Evolutionary conservation across 371 early-diverging fungal genomes (phyloP), one percentile per base, ranked within the genome.

Genomic region (Mucor velutinosus): DNA sequence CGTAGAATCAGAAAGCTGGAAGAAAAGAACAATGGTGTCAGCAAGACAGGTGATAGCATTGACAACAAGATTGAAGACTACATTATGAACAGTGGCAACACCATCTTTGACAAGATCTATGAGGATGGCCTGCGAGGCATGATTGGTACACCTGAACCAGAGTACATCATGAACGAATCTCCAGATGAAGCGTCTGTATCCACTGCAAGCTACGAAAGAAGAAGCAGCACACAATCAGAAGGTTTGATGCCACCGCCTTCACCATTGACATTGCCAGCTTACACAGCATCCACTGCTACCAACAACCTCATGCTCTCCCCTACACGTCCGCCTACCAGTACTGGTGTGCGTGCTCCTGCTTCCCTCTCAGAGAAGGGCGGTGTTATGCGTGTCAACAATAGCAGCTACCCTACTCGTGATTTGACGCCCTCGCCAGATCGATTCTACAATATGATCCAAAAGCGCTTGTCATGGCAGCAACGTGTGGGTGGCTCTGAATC

Each of bases 1-100:
- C 92, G 90, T 37, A 89, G 90, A 49, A 84, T 93, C 17, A 87
- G 90, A 58, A 84, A 86, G 17, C 70, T 90, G 8, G 91, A 91
- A 70, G 83, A 80, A 33, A 72, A 37, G 1, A 70, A 58, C 17
- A 57, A 65, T 3, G 74, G 69, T 3, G 23, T 19, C 7, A 60
- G 32, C 21, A 66, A 51, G 17, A 35, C 43, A 14, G 68, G 21
- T n/a, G 64, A 69, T 8, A 56, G 51, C 12, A 66, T 77, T 12
- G 81, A 77, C 64, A 69, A 49, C 41, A 77, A 76, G 53, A 79
- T 79, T 71, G 70, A 86, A 76, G 87, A 85, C 66, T 76, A 76
- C 63, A 65, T 87, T 58, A 67, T 65, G 62, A 70, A 82, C 37
- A 79, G 73, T 30, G 83, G 83, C 21, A 77, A 78, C 33, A 83